Base-by-base conservation (phyloP, 164 flowering plant species). In the Paratinospora sagittata region DNA sequence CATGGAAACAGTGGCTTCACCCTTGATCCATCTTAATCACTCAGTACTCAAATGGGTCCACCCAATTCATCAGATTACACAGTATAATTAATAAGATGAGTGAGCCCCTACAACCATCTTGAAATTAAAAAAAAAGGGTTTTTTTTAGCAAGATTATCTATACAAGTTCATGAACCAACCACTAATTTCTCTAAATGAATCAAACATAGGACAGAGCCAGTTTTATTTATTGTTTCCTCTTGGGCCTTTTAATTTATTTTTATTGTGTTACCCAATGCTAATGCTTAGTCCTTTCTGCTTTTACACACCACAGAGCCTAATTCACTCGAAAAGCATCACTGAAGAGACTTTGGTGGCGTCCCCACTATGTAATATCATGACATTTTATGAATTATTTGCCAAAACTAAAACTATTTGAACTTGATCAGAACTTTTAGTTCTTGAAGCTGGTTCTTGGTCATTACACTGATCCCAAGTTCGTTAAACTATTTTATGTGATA, bases 91-190 rank as follows among this genome's bases (percentile, higher is more conserved):
- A 21, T 52, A 16, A 16, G 58, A 52, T 52, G 58, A 52, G n/a
- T 52, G 58, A 52, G 58, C 21, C n/a, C n/a, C n/a, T n/a, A n/a
- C n/a, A n/a, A n/a, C 58, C 58, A 52, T 52, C 58, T 52, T 52
- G 58, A 52, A 52, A 11, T 39, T 39, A 7, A 8, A 39, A 21
- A 52, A 21, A 14, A 16, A 16, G 2, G 5, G 16, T 39, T 7
- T 39, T 39, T 39, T 39, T 39, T 39, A 39, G 43, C 43, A 39
- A 39, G 43, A 3, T 7, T 39, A 11, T 39, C 7, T 39, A 39
- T 39, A 39, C 39, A 36, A 11, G 43, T 39, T 39, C 5, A 39
- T 39, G 43, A 11, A 39, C 43, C 43, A 8, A 39, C 5, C 3
- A 39, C 43, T 3, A 8, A 39, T 39, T 39, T 39, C 43, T 39